Percentiles rank a stretch among this genome's conserved stretches.
Conservation (phyloP, 1,284 basidiomycete species). For the Schizopora paradoxa region DNA sequence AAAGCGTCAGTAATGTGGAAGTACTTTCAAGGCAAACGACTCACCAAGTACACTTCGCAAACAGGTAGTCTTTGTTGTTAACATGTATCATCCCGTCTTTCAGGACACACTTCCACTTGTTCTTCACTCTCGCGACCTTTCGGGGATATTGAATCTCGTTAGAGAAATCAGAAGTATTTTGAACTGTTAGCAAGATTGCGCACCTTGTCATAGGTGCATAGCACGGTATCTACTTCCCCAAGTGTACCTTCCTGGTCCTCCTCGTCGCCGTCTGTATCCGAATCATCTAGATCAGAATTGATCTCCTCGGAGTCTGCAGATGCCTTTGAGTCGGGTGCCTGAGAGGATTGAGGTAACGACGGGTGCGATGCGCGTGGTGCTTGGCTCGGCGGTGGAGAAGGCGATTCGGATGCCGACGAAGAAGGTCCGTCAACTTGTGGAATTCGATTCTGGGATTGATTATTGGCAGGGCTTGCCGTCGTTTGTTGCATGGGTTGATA, state of each 20-base stretch:
- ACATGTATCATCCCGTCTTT: conserved; percentile 98
- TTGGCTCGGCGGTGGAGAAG: conserved; percentile 53
- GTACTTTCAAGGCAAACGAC: conserved; percentile 1
- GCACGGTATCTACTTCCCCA: conserved; percentile 87
- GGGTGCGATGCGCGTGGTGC: conserved; percentile 60
- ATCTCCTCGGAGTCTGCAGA: conserved; percentile 21
- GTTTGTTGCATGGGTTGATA: too few relatives aligned
- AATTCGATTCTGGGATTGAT: conserved; percentile 40
- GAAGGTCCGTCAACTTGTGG: conserved; percentile 63
- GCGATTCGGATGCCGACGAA: conserved; percentile 53
- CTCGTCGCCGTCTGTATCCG: conserved; percentile 75
- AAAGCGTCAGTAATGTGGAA: not conserved
- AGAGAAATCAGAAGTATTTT: too few relatives aligned
- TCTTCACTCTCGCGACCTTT: conserved; percentile 95
- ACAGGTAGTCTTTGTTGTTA: conserved; percentile 96
- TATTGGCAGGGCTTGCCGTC: conserved; percentile 19
- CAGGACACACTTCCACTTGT: conserved; percentile 99
- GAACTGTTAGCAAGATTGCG: conserved; percentile 22
- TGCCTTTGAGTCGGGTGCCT: conserved; percentile 35
- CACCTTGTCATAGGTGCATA: conserved; percentile 99
- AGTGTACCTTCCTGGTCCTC: conserved; percentile 68
- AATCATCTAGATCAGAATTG: conserved; percentile 44
- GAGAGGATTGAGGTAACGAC: conserved; percentile 48
- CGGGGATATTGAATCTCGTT: not conserved
- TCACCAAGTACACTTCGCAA: conserved; percentile 90